Evolutionary conservation across 371 early-diverging fungal species (phyloP), one percentile per base, ranked within the genome.

Genomic region (Mucor plumbeus): DNA sequence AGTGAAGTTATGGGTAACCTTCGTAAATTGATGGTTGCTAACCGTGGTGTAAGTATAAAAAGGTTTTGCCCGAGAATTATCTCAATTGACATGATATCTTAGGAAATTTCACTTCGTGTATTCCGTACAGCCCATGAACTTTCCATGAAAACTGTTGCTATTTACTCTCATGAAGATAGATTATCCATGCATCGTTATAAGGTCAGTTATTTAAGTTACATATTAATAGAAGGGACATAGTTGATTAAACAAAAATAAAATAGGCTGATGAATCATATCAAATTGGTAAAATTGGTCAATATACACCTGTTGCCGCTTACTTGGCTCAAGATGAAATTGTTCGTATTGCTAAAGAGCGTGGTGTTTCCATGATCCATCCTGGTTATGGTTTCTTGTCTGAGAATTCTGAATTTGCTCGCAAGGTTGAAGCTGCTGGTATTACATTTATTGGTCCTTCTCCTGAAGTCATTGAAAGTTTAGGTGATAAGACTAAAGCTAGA

Each of bases 401-500:
- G 26, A 26, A 26, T 26, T 85, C 96, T 15, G 85, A 80, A 54
- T 97, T 97, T 80, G 95, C 95, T 19, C 81, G 88, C 69, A 94
- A 91, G 76, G 93, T 94, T 50, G 92, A 90, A 61, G 94, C 84
- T 1, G 94, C 93, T 34, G 97, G 96, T 53, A 94, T 97, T 61
- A 92, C 91, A 36, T 97, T 95, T 71, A 91, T 94, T 35, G 98
- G 98, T n/a, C 98, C 98, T 3, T 71, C 86, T 1, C 85, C 94
- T 9, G 88, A 91, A 53, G 92, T 92, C 58, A 97, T 97, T 75
- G 93, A 91, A 50, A 85, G 87, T 19, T 84, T 95, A 61, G 98
- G 97, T 41, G 95, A 96, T 84, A 97, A 97, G 80, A 94, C 95
- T 36, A 91, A 92, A 77, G 97, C 98, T 15, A 84, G 96, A 67